These are phyloP conservation scores for Phytophthora citricola DNA, from an alignment of 352 stramenopile species.

Conservation along the genomic window DNA sequence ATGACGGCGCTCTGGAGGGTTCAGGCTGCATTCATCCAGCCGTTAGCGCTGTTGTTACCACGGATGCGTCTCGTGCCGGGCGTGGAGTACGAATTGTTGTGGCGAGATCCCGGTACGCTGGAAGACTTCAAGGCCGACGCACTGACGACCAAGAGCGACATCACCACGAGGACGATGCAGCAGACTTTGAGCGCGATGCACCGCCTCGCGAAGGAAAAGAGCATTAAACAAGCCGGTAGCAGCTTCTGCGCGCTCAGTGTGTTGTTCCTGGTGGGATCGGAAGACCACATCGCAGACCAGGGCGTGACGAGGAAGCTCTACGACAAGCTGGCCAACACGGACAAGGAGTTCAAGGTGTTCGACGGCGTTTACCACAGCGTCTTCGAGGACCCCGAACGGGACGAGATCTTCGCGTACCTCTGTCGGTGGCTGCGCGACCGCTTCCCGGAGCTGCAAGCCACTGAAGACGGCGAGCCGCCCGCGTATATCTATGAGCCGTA, in stretches of 20 bases:
- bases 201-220: slow-evolving; percentile 29
- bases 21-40: slow-evolving; percentile 48
- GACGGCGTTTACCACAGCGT: slow-evolving; percentile 56
- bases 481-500: slow-evolving; percentile 16
- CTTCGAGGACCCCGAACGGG: slow-evolving; percentile 56
- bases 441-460: slow-evolving; percentile 16
- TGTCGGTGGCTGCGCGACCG: slow-evolving; percentile 19
- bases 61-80: slow-evolving; percentile 46
- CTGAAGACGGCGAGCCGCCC: slow-evolving; percentile 1
- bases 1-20: slow-evolving; percentile 49
- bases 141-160: slow-evolving; percentile 52
- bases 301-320: slow-evolving; percentile 39
- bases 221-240: slow-evolving; percentile 13
- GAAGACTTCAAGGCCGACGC: slow-evolving; percentile 61
- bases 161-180: slow-evolving; percentile 43
- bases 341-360: slow-evolving; percentile 64
- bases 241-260: slow-evolving; percentile 26
- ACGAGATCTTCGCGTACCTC: slow-evolving; percentile 30
- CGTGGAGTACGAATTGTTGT: slow-evolving; percentile 47
- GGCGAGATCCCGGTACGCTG: slow-evolving; percentile 47
- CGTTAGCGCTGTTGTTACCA: slow-evolving; percentile 46
- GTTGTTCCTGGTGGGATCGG: slow-evolving; percentile 46
- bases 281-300: slow-evolving; percentile 50
- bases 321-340: slow-evolving; percentile 39
- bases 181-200: slow-evolving; percentile 40